Conservation (phyloP, 352 stramenopile genomes). For the Pythium phragmiticola region DNA sequence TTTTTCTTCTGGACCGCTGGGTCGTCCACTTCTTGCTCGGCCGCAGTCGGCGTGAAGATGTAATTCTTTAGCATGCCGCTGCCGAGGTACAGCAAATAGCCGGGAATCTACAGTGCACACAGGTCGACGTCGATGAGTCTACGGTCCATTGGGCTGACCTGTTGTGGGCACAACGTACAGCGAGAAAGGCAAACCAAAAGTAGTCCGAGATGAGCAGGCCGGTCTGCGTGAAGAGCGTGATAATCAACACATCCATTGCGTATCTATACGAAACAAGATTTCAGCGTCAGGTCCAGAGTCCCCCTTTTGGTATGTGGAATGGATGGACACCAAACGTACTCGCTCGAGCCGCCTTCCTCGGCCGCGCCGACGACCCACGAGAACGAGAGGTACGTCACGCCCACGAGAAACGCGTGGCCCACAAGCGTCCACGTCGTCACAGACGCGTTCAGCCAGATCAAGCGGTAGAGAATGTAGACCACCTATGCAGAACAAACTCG, state of each 20-base stretch:
- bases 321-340: slow-evolving; percentile 33
- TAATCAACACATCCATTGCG: slow-evolving; percentile 82
- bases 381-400: slow-evolving; percentile 76
- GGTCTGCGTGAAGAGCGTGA: slow-evolving; percentile 79
- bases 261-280: slow-evolving; percentile 27
- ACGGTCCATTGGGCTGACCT: background rate
- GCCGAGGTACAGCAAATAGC: slow-evolving; percentile 79
- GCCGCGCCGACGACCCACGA: slow-evolving; percentile 77
- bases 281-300: background rate
- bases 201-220: slow-evolving; percentile 82
- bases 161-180: slow-evolving; percentile 33
- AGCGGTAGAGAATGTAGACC: slow-evolving; percentile 72
- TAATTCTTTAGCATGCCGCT: slow-evolving; percentile 79
- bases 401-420: slow-evolving; percentile 64
- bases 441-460: slow-evolving; percentile 67
- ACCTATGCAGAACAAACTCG: slow-evolving; percentile 26
- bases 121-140: background rate
- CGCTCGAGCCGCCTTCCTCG: slow-evolving; percentile 75
- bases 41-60: slow-evolving; percentile 66
- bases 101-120: slow-evolving; percentile 47
- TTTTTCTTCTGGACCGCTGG: slow-evolving; percentile 62
- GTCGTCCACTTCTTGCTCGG: slow-evolving; percentile 51
- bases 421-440: slow-evolving; percentile 70
- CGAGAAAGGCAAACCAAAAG: slow-evolving; percentile 85
- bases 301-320: too few relatives aligned